These are phyloP conservation scores for Xenoacremonium recifei DNA, from an alignment of 2,329 filamentous ascomycete genomes.

Conservation along the genomic window DNA sequence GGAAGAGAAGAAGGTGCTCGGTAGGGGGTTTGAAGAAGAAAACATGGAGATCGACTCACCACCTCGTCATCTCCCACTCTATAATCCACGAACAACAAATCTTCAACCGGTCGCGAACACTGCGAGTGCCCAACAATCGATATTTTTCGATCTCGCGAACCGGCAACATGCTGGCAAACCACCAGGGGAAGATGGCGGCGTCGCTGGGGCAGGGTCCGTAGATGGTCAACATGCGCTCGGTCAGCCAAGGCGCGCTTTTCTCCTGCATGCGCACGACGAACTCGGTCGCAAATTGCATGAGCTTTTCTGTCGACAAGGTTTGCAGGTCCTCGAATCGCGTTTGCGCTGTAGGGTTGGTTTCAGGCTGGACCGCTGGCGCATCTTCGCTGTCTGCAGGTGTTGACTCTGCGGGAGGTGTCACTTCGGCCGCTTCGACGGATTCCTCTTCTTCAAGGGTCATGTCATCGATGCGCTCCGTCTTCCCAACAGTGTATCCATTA, in stretches of 20 bases:
- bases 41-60: constrained; percentile 52
- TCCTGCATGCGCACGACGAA: constrained; percentile 70
- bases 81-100: constrained; percentile 78
- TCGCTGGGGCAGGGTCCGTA: constrained; percentile 79
- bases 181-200: constrained; percentile 79
- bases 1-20: too few species aligned
- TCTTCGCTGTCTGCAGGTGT: neutral
- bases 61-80: constrained; percentile 67
- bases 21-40: too few species aligned
- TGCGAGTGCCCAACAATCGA: constrained; percentile 66
- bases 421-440: constrained; percentile 67
- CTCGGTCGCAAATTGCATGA: constrained; percentile 63
- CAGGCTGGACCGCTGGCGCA: neutral
- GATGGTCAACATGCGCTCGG: constrained; percentile 66
- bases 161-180: constrained; percentile 82
- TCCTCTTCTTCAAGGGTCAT: constrained; percentile 81
- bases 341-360: constrained; percentile 5
- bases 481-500: constrained; percentile 79
- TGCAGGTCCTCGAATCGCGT: constrained; percentile 9
- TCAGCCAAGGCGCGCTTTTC: constrained; percentile 71
- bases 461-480: constrained; percentile 75
- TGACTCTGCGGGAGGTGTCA: constrained; percentile 9
- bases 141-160: constrained; percentile 80
- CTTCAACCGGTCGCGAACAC: constrained; percentile 78
- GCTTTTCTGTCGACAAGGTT: constrained; percentile 64